Evolutionary conservation across 169 alveolate species (phyloP).

Genomic region (Plasmodium knowlesi): DNA sequence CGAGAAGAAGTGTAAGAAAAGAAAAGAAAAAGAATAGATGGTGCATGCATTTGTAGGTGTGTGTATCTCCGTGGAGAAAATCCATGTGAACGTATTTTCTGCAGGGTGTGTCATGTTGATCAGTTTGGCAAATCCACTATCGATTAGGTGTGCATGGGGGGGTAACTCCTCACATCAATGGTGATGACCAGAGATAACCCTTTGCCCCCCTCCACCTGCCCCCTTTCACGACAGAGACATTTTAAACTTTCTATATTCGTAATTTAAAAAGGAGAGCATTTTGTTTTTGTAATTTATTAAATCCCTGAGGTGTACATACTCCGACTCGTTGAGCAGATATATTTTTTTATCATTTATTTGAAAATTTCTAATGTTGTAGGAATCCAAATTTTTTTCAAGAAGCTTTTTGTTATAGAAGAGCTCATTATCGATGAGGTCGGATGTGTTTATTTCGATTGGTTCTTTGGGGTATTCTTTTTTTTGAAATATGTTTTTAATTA

Average conservation of each 20-base stretch:
- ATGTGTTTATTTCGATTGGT: slow-evolving; percentile 21
- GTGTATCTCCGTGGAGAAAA: background rate
- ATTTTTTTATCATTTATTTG: slow-evolving; percentile 47
- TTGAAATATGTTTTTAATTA: slow-evolving; percentile 20
- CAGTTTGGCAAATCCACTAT: background rate
- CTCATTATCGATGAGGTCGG: slow-evolving; percentile 46
- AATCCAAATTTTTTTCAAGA: slow-evolving; percentile 57
- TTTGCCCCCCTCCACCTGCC: background rate
- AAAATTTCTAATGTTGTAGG: slow-evolving; percentile 48
- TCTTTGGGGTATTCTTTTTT: slow-evolving; percentile 30
- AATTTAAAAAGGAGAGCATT: slow-evolving; percentile 38
- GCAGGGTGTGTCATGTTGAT: background rate
- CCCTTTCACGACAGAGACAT: background rate
- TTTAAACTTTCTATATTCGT: slow-evolving; percentile 42
- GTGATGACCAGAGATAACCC: background rate
- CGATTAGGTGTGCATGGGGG: background rate
- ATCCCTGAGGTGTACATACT: slow-evolving; percentile 42
- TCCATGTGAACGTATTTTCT: background rate
- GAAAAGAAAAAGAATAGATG: background rate
- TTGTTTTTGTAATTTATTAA: slow-evolving; percentile 55
- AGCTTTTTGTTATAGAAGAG: slow-evolving; percentile 40
- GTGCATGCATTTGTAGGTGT: background rate
- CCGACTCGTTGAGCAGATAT: slow-evolving; percentile 47
- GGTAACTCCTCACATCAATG: background rate
- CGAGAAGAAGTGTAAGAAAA: background rate